Evolutionary conservation across 768 basidiomycete species (phyloP).

Genomic region (Lepiota venenata): DNA sequence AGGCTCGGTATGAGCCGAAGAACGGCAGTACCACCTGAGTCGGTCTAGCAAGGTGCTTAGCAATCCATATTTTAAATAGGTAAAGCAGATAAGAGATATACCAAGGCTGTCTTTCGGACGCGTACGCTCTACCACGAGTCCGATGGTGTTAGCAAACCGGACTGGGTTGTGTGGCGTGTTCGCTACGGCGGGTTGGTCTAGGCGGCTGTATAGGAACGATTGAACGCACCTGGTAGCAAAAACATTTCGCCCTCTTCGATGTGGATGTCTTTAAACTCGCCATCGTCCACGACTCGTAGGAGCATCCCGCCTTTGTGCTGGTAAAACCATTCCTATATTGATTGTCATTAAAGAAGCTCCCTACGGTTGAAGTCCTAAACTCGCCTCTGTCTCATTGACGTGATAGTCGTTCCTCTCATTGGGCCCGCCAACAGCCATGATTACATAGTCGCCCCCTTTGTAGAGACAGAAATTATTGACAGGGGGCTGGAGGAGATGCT

Average conservation of each 20-base stretch:
- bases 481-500: constrained; percentile 79
- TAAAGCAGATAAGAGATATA: constrained; percentile 21
- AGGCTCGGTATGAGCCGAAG: constrained; percentile 44
- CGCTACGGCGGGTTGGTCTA: constrained; percentile 37
- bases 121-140: constrained; percentile 86
- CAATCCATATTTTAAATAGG: not conserved
- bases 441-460: constrained; percentile 78
- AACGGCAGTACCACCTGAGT: constrained; percentile 89
- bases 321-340: constrained; percentile 92
- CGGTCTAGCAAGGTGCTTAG: constrained; percentile 53
- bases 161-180: constrained; percentile 98
- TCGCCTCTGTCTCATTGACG: constrained; percentile 89
- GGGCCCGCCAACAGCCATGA: constrained; percentile 97
- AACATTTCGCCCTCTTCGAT: constrained; percentile 99
- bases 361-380: constrained; percentile 10
- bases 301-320: constrained; percentile 95
- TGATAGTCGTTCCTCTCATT: constrained; percentile 95
- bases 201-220: not conserved
- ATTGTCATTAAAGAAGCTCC: not conserved
- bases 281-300: constrained; percentile 80
- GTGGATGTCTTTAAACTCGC: constrained; percentile 75
- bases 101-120: constrained; percentile 75
- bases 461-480: constrained; percentile 91
- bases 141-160: constrained; percentile 85
- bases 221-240: constrained; percentile 73